Base-by-base conservation (phyloP, 371 early-diverging fungal genomes). In the Circinella minor region DNA sequence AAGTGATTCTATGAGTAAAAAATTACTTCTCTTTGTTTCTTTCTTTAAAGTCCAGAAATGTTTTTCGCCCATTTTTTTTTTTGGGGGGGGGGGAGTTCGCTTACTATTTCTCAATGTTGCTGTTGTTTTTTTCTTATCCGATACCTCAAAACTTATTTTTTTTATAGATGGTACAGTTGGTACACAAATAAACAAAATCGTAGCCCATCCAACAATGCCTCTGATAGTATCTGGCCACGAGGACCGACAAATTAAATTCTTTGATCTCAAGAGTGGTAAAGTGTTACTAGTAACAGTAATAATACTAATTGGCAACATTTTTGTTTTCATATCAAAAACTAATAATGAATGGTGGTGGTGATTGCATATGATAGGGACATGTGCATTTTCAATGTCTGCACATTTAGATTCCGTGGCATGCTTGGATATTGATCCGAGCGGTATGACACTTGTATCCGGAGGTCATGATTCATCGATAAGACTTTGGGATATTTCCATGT, bases 381-480 rank as follows among this genome's bases (percentile, higher is more conserved):
- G 89, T 65, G 80, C 78, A 9, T 86, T 88, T 66, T 77, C 89
- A 7, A 89, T 92, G 86, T 74, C 86, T 20, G 92, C 90, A 0
- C 93, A 93, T 71, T 74, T 88, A 61, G 92, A 93, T 74, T 82
- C 88, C 4, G 88, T 94, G 0, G 81, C 94, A 1, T 75, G 90
- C 13, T 72, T 95, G 13, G 92, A 92, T 73, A 81, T 96, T 43
- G 84, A 90, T 60, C 85, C 92, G 0, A 77, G 86, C 17, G 94
- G 94, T 9, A 74, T 86, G 55, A 75, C 85, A 1, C 75, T 96
- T 37, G 92, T 89, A 17, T 90, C 94, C 15, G 94, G 93, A 69
- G 94, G 92, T 0, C 94, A 96, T 79, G 95, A 96, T 76, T 85
- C 91, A 54, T 90, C 93, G 5, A 83, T 94, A 34, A 86, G 94